These are phyloP conservation scores for Pyrus pyrifolia DNA, from an alignment of 306 rosid genomes.

Conservation along the genomic window DNA sequence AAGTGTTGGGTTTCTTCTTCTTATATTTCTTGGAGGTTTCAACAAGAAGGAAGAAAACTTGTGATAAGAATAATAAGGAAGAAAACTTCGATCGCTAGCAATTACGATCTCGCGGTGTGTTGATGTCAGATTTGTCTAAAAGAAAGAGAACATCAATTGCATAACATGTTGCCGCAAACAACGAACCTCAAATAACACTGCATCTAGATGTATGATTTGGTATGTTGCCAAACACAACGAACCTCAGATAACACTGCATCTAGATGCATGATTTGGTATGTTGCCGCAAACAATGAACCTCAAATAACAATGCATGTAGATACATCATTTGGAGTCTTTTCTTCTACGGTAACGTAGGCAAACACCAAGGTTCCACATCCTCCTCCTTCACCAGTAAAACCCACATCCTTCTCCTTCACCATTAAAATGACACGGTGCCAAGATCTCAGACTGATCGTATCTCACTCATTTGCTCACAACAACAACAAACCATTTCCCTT, in stretches of 20 bases:
- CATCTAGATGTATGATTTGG: too few species aligned
- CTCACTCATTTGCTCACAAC: not conserved
- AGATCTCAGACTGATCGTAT: not conserved
- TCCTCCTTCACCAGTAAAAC: not conserved
- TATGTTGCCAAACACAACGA: too few species aligned
- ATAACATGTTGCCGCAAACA: not conserved
- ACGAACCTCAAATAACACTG: not conserved
- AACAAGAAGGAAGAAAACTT: too few species aligned
- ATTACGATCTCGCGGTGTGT: too few species aligned
- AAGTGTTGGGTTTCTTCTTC: too few species aligned
- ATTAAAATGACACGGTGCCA: not conserved
- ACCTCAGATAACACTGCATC: too few species aligned
- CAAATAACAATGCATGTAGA: not conserved
- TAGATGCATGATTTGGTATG: not conserved
- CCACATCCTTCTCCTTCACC: not conserved
- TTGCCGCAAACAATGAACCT: not conserved
- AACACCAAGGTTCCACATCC: not conserved
- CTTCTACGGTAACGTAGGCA: not conserved
- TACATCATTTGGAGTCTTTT: not conserved
- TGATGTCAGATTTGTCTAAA: not conserved
- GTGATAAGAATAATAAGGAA: too few species aligned
- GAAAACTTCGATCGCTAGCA: too few species aligned
- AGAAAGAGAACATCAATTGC: not conserved
- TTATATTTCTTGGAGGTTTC: too few species aligned
- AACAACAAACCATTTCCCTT: not conserved